phyloP scores from a whole-genome alignment of 192 early-diverging fungal species.

The Podila clonocystis region DNA sequence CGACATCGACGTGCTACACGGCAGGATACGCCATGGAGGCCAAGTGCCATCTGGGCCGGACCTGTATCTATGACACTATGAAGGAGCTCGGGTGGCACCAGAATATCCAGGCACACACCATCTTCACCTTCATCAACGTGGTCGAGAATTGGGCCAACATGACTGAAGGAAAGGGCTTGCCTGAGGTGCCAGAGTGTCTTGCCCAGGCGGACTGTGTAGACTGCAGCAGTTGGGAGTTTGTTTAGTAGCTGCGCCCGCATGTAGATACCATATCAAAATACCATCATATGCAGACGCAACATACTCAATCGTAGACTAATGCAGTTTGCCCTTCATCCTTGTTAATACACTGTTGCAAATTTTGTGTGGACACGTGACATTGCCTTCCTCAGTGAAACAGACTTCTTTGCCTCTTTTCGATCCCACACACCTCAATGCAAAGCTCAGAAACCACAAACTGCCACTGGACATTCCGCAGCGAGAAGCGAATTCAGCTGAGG shows the following conservation, averaged over 20 bases:
- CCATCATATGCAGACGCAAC: too few relatives aligned
- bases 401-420: too few relatives aligned
- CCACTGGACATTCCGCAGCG: too few relatives aligned
- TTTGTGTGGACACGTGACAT: too few relatives aligned
- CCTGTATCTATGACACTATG: conserved; percentile 72
- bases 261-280: too few relatives aligned
- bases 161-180: conserved; percentile 18
- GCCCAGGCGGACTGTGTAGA: conserved; percentile 70
- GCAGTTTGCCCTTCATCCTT: too few relatives aligned
- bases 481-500: too few relatives aligned
- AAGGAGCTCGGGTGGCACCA: conserved; percentile 66
- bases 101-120: conserved; percentile 79
- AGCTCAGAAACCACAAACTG: too few relatives aligned
- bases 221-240: conserved; percentile 81
- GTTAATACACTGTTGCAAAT: too few relatives aligned
- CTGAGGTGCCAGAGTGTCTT: conserved; percentile 24
- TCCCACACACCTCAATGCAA: too few relatives aligned
- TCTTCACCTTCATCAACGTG: conserved; percentile 76
- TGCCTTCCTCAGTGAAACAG: too few relatives aligned
- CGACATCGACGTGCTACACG: conserved; percentile 19
- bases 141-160: conserved; percentile 37
- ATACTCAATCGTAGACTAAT: too few relatives aligned
- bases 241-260: neutral
- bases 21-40: conserved; percentile 60
- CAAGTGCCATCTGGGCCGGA: conserved; percentile 82